Conservation (phyloP, 2,329 filamentous ascomycete genomes). For the Clarireedia paspali region DNA sequence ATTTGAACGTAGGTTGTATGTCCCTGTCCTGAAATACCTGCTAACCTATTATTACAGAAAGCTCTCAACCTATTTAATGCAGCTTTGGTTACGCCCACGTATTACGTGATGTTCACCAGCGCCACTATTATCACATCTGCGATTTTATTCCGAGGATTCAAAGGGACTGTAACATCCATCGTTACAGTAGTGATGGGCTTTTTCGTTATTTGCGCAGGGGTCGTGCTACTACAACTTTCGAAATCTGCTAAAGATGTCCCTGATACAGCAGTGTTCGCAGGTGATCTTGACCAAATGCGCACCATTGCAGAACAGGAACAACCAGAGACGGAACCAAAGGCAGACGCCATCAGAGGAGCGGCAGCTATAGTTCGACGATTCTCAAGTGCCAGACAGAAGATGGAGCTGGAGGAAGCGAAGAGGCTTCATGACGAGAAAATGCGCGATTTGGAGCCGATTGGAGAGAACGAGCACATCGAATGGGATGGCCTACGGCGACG, state of each 20-base stretch:
- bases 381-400: constrained; percentile 65
- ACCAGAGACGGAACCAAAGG: constrained; percentile 92
- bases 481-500: constrained; percentile 87
- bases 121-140: constrained; percentile 92
- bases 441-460: constrained; percentile 66
- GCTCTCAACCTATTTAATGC: constrained; percentile 95
- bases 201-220: constrained; percentile 85
- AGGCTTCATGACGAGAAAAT: constrained; percentile 73
- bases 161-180: constrained; percentile 73
- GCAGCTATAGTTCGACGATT: constrained; percentile 82
- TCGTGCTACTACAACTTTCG: constrained; percentile 88
- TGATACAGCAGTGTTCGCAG: constrained; percentile 83
- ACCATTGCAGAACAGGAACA: constrained; percentile 94
- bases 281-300: constrained; percentile 89
- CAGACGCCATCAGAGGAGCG: constrained; percentile 87
- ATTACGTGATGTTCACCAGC: constrained; percentile 97
- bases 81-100: constrained; percentile 92
- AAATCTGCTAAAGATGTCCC: constrained; percentile 98
- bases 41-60: constrained; percentile 57
- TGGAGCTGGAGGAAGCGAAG: constrained; percentile 72
- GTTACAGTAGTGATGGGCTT: constrained; percentile 90
- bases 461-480: constrained; percentile 69
- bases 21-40: no score
- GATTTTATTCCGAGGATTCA: constrained; percentile 88
- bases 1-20: constrained; percentile 69